Evolutionary conservation across 2,329 filamentous ascomycete genomes (phyloP).

Genomic region (Pleochaeta shiraiana): DNA sequence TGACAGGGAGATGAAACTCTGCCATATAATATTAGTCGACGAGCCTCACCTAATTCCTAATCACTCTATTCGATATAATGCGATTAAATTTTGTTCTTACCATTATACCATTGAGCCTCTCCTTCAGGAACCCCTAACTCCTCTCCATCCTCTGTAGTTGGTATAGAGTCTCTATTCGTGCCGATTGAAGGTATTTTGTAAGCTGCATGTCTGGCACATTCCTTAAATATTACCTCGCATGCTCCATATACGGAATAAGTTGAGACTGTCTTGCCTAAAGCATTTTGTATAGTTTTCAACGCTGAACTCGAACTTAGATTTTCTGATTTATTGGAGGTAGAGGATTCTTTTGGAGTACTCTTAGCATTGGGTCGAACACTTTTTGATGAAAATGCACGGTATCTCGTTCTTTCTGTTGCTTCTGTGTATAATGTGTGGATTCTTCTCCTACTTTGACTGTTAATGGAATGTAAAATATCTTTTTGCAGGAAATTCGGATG

Average conservation of each 20-base stretch:
- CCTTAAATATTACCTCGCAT: conserved; percentile 42
- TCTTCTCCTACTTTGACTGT: too few species aligned
- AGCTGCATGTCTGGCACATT: conserved; percentile 13
- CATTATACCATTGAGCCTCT: conserved; percentile 59
- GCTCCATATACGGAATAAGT: conserved; percentile 62
- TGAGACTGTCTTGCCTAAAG: conserved; percentile 6
- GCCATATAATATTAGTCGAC: conserved; percentile 7
- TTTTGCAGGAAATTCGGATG: too few species aligned
- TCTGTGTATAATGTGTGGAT: too few species aligned
- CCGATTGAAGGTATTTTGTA: conserved; percentile 12
- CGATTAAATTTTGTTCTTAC: conserved; percentile 27
- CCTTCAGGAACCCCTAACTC: conserved; percentile 46
- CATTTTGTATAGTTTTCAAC: background rate
- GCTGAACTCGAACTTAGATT: background rate
- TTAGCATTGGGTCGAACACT: too few species aligned
- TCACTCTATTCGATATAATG: too few species aligned
- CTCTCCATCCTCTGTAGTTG: conserved; percentile 54
- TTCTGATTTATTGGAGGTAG: too few species aligned
- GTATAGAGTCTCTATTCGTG: conserved; percentile 36
- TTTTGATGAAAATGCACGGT: too few species aligned
- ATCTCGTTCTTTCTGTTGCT: too few species aligned
- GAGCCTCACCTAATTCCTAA: too few species aligned
- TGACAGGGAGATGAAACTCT: conserved; percentile 64
- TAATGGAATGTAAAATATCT: too few species aligned
- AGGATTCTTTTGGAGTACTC: too few species aligned